Percentiles rank a stretch among this genome's conserved stretches.
These are phyloP conservation scores for Phalaenopsis hybrid DNA, from an alignment of 116 monocot species.

Conservation along the genomic window DNA sequence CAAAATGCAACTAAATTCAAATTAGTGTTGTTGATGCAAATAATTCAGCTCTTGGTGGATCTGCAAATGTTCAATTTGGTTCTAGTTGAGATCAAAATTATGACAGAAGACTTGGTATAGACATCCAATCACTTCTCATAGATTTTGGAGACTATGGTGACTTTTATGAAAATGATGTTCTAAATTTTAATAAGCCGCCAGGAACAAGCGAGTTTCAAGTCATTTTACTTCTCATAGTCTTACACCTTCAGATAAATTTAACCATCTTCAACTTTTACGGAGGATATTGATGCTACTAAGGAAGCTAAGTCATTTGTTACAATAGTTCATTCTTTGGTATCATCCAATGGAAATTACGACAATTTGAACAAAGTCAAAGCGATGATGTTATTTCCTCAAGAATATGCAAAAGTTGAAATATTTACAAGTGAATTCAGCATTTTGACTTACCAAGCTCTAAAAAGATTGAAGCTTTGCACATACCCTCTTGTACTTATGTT, in stretches of 20 bases:
- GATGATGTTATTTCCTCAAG: constrained; percentile 72
- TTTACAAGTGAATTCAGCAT: constrained; percentile 35
- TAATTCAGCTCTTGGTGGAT: background rate
- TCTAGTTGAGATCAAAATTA: too few relatives aligned
- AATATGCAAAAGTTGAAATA: constrained; percentile 82
- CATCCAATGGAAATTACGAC: constrained; percentile 45
- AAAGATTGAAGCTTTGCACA: constrained; percentile 44
- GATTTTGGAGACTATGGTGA: too few relatives aligned
- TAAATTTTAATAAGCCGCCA: too few relatives aligned
- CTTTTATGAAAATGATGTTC: too few relatives aligned
- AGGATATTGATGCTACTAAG: constrained; percentile 40
- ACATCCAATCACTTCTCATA: too few relatives aligned
- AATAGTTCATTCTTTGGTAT: constrained; percentile 20
- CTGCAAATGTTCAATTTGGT: too few relatives aligned
- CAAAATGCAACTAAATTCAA: too few relatives aligned
- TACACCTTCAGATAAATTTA: constrained; percentile 49
- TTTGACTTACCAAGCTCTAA: constrained; percentile 63
- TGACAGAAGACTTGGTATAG: too few relatives aligned
- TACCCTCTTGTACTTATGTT: constrained; percentile 35
- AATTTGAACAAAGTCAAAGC: constrained; percentile 76
- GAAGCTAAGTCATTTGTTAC: constrained; percentile 33
- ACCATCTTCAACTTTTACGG: constrained; percentile 17
- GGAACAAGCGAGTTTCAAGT: too few relatives aligned
- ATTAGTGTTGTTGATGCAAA: too few relatives aligned
- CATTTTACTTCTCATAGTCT: constrained; percentile 7